Evolutionary conservation across 768 basidiomycete species (phyloP), one percentile per base, ranked within the genome.

Genomic region (Boletus eberwhitei): DNA sequence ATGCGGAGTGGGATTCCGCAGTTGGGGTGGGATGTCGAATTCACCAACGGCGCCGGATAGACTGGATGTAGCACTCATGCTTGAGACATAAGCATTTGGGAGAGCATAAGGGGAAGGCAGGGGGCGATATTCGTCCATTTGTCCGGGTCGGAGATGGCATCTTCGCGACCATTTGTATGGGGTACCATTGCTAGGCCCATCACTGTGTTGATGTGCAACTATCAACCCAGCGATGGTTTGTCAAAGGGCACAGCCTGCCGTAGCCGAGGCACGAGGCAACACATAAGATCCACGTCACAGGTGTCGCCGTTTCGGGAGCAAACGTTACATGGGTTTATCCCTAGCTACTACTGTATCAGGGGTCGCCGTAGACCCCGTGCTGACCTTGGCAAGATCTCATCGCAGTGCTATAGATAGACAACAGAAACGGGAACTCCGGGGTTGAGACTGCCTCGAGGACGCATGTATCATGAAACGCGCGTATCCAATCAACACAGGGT

Each of bases 41-140:
- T 85, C 83, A 47, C 82, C 84, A 70, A 88, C 81, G 24, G 87
- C 85, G 53, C 84, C 84, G 26, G 80, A 81, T 53, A 89, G 72
- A 59, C 75, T 77, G 39, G 77, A 79, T 1, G 74, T 70, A 9
- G 70, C 60, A 50, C 76, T 80, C 46, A 77, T 77, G 64, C 66
- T 71, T 0, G 82, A 78, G 62, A 77, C 62, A 64, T 74, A 74
- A 53, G 70, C 52, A 55, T 71, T 55, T 52, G 68, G 56, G 60
- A 74, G 54, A 51, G 64, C 47, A 57, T 71, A 71, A 32, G 69
- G 59, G 41, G 69, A 65, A 48, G 62, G 57, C 62, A 64, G 64
- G 61, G 61, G 60, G 50, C 64, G 69, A 53, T 74, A 69, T 48
- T 73, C 76, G 31, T 77, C 74, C 51, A 75, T 72, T 55, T 72